Evolutionary conservation across 768 basidiomycete genomes (phyloP).

Genomic region (Lanmaoa pseudosensibilis): DNA sequence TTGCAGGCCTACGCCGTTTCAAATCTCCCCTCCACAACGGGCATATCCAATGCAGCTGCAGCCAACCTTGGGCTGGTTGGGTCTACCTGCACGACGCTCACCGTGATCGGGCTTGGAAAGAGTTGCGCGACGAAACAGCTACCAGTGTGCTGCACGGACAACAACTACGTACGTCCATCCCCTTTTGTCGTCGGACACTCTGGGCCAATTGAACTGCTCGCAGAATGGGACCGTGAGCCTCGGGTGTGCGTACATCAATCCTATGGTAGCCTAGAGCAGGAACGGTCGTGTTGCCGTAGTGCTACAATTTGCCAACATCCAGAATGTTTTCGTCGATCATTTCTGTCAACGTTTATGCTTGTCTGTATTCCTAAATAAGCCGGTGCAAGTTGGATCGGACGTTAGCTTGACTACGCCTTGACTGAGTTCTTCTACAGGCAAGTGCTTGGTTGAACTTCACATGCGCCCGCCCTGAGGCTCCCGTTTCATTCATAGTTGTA

Average conservation of each 20-base stretch:
- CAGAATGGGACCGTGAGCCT: constrained; percentile 13
- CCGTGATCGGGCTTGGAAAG: constrained; percentile 13
- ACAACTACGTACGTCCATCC: constrained; percentile 9
- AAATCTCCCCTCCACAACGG: constrained; percentile 2
- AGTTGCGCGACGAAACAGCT: constrained; percentile 10
- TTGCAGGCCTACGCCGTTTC: constrained; percentile 8
- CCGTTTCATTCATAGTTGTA: neutral
- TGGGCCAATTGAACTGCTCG: neutral
- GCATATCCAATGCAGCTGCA: constrained; percentile 9
- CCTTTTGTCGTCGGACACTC: neutral
- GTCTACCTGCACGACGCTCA: constrained; percentile 6
- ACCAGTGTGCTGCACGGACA: constrained; percentile 16
- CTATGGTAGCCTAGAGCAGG: neutral
- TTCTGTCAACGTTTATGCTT: neutral
- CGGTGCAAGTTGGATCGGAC: neutral
- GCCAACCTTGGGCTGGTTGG: constrained; percentile 16
- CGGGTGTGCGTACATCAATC: constrained; percentile 12
- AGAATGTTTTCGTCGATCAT: neutral
- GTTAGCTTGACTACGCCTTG: neutral
- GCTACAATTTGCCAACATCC: neutral
- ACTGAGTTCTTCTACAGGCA: neutral
- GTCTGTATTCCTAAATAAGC: neutral
- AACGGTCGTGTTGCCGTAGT: neutral
- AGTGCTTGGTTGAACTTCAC: neutral
- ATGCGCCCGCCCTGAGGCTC: neutral